Evolutionary conservation across 2,329 filamentous ascomycete genomes (phyloP).

Genomic region (Coniochaeta sp.): DNA sequence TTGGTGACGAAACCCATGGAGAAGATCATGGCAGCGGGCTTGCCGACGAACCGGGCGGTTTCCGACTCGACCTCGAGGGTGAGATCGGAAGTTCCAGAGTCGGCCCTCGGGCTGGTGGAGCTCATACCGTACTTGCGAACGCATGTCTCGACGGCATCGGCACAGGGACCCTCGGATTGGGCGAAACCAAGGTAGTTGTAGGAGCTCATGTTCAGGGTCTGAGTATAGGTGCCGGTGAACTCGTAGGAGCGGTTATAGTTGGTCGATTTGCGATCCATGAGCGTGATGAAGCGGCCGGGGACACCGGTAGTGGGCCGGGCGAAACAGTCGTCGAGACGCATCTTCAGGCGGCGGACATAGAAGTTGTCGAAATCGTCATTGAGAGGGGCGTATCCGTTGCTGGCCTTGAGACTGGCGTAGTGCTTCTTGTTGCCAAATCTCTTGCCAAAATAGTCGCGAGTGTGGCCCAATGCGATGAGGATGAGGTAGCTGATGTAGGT

Average conservation of each 20-base stretch:
- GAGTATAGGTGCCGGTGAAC: slow-evolving; percentile 81
- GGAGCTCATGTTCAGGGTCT: slow-evolving; percentile 97
- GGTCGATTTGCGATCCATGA: slow-evolving; percentile 83
- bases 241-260: slow-evolving; percentile 90
- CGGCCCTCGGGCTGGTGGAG: slow-evolving; percentile 72
- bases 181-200: slow-evolving; percentile 99
- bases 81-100: slow-evolving; percentile 81
- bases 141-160: slow-evolving; percentile 81
- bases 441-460: slow-evolving; percentile 97
- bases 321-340: slow-evolving; percentile 95
- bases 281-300: slow-evolving; percentile 85
- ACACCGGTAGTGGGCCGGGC: slow-evolving; percentile 88
- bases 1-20: slow-evolving; percentile 99
- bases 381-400: slow-evolving; percentile 86
- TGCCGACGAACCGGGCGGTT: slow-evolving; percentile 87
- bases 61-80: slow-evolving; percentile 83
- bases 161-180: slow-evolving; percentile 93
- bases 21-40: slow-evolving; percentile 92
- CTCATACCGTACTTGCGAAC: slow-evolving; percentile 82
- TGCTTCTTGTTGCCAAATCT: slow-evolving; percentile 76
- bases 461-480: slow-evolving; percentile 89
- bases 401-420: slow-evolving; percentile 75
- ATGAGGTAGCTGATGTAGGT: slow-evolving; percentile 98
- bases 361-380: slow-evolving; percentile 99
- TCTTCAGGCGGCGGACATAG: slow-evolving; percentile 86